phyloP scores from a whole-genome alignment of 108 stramenopile species.

The Halocafeteria seosinensis region DNA sequence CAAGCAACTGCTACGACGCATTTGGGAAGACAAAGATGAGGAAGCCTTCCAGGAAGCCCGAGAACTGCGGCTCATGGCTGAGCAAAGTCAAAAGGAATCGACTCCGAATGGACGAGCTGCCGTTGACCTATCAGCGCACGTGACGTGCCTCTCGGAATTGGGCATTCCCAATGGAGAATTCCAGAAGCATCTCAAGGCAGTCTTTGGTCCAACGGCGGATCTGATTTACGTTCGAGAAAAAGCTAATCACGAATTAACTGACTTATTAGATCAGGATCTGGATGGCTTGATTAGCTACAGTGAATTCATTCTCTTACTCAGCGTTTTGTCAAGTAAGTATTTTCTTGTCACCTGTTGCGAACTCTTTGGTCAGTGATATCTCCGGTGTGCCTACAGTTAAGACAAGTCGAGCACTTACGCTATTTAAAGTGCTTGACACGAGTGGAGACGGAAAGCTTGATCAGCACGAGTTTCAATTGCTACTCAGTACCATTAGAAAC shows the following conservation, averaged over 20 bases:
- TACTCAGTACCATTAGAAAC: not conserved
- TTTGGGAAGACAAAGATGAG: too few species aligned
- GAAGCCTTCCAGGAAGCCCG: too few species aligned
- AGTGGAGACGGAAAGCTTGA: not conserved
- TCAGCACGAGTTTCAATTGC: not conserved
- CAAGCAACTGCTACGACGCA: too few species aligned
- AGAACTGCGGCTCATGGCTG: too few species aligned
- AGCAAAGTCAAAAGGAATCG: not conserved
- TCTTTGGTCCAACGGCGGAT: not conserved
- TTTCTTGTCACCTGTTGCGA: too few species aligned
- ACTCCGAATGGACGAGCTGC: not conserved
- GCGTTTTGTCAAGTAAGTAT: not conserved
- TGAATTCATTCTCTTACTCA: not conserved
- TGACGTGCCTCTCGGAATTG: not conserved
- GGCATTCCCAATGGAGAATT: not conserved
- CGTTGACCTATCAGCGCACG: not conserved
- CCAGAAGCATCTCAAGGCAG: not conserved
- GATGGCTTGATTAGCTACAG: not conserved
- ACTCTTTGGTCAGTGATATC: too few species aligned
- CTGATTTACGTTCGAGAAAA: too few species aligned
- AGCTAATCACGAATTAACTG: not conserved
- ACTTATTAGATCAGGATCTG: not conserved
- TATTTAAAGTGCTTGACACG: not conserved
- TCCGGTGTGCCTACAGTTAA: not conserved
- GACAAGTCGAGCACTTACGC: not conserved